These are phyloP conservation scores for Nakaseomyces delphensis DNA, from an alignment of 1,139 yeast genomes.

Conservation along the genomic window DNA sequence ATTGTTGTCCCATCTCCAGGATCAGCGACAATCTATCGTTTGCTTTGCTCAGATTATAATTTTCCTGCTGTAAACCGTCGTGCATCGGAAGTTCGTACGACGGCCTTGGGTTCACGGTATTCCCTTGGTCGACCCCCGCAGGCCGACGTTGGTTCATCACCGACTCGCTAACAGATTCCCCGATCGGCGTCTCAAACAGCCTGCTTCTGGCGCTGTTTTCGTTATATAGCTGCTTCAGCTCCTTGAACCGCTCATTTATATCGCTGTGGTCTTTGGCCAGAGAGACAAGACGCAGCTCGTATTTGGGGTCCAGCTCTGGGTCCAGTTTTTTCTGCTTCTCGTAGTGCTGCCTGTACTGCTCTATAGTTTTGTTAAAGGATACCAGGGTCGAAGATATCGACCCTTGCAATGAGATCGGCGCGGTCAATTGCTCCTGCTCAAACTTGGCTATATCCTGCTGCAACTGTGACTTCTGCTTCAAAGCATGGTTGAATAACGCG, in stretches of 20 bases:
- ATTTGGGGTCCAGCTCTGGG: constrained; percentile 48
- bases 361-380: constrained; percentile 64
- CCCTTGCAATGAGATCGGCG: constrained; percentile 70
- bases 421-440: constrained; percentile 54
- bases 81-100: constrained; percentile 38
- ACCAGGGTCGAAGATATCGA: constrained; percentile 77
- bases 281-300: constrained; percentile 50
- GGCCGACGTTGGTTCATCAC: constrained; percentile 22
- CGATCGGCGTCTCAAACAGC: constrained; percentile 18
- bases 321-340: constrained; percentile 43
- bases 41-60: constrained; percentile 56
- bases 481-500: constrained; percentile 79
- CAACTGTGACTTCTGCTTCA: constrained; percentile 70
- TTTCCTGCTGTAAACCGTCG: constrained; percentile 65
- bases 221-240: constrained; percentile 58
- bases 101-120: too few species aligned
- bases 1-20: constrained; percentile 78
- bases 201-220: constrained; percentile 32
- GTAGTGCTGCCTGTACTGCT: constrained; percentile 58
- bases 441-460: constrained; percentile 60
- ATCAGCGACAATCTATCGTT: constrained; percentile 81
- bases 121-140: constrained; percentile 12
- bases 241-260: constrained; percentile 50
- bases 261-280: constrained; percentile 54
- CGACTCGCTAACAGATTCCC: constrained; percentile 16